Conservation (phyloP, 2,329 filamentous ascomycete genomes). For the Byssochlamys sp. region DNA sequence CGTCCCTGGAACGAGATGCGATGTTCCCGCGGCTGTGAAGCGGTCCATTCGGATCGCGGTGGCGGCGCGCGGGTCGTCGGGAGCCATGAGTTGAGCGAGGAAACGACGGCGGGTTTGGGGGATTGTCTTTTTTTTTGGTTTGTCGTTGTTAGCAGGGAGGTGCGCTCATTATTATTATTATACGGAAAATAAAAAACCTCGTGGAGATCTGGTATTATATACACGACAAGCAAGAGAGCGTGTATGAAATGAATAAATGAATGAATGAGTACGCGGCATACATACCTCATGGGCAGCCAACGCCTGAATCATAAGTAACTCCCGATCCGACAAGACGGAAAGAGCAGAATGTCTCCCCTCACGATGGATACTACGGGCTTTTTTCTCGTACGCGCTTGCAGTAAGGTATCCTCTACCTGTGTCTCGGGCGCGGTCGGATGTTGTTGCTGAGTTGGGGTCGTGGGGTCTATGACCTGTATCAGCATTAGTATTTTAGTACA, state of each 20-base stretch:
- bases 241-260: no score
- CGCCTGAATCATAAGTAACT: constrained; percentile 32
- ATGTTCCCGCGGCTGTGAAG: constrained; percentile 7
- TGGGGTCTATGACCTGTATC: constrained; percentile 23
- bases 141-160: no score
- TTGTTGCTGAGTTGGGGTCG: background rate
- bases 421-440: background rate
- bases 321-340: constrained; percentile 28
- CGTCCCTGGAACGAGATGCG: constrained; percentile 8
- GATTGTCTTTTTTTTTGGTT: constrained; percentile 24
- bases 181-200: background rate
- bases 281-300: constrained; percentile 29
- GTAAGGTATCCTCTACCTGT: background rate
- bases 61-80: constrained; percentile 16
- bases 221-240: no score
- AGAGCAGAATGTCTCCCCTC: constrained; percentile 30
- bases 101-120: constrained; percentile 31
- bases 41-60: constrained; percentile 19
- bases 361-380: constrained; percentile 8
- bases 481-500: background rate
- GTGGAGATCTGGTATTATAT: no score
- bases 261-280: background rate
- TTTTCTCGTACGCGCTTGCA: background rate
- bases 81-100: constrained; percentile 24
- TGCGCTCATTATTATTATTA: background rate